A percentile compares a stretch with the other conserved stretches of the same genome.
These are phyloP conservation scores for Aquilaria agallochum DNA, from an alignment of 441 rosid species.

Conservation along the genomic window DNA sequence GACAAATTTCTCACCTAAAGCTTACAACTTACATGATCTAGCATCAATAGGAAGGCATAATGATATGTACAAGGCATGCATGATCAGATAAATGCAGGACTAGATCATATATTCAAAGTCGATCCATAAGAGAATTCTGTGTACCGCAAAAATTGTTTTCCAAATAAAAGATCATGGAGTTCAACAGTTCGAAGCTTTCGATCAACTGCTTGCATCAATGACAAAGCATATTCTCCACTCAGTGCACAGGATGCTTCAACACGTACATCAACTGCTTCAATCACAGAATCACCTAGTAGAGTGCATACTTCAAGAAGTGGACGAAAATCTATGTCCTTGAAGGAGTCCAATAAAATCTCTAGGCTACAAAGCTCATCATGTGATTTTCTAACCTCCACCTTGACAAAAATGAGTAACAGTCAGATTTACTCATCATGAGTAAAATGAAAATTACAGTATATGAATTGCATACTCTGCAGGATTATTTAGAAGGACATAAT, in stretches of 20 bases:
- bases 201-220: conserved; percentile 49
- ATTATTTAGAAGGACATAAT: not conserved
- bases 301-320: conserved; percentile 64
- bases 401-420: conserved; percentile 14
- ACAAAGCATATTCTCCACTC: conserved; percentile 55
- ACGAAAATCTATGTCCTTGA: conserved; percentile 59
- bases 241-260: conserved; percentile 51
- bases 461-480: too few species aligned
- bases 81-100: conserved; percentile 3
- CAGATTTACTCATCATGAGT: too few species aligned
- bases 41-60: too few species aligned
- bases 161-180: conserved; percentile 52
- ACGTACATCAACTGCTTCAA: conserved; percentile 65
- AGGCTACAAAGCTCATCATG: conserved; percentile 41
- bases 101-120: conserved; percentile 11
- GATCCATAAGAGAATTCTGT: conserved; percentile 13
- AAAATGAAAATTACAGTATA: too few species aligned
- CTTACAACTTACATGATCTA: too few species aligned
- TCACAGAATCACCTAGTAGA: conserved; percentile 54
- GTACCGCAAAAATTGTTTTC: conserved; percentile 70
- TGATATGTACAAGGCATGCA: not conserved
- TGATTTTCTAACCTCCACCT: conserved; percentile 62
- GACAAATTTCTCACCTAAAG: too few species aligned
- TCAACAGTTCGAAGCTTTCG: conserved; percentile 62
- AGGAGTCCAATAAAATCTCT: conserved; percentile 50